These are phyloP conservation scores for Candida freyschussii DNA, from an alignment of 1,139 yeast species.

Conservation along the genomic window DNA sequence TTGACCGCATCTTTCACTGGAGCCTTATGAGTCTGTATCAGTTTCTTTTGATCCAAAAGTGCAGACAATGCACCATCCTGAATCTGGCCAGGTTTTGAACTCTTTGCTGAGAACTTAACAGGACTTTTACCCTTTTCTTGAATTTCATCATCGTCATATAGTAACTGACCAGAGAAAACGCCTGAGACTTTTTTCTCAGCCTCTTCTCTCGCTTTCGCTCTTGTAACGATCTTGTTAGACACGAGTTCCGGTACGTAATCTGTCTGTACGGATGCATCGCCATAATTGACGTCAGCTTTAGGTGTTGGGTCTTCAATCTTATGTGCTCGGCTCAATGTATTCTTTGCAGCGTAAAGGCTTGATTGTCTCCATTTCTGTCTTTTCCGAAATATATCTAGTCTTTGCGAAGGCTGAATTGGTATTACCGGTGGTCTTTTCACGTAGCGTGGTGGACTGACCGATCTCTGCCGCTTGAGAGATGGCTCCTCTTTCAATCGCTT, in stretches of 20 bases:
- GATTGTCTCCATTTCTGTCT: conserved; percentile 26
- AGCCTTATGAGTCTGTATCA: conserved; percentile 9
- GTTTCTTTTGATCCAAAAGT: conserved; percentile 15
- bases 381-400: conserved; percentile 21
- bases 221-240: conserved; percentile 14
- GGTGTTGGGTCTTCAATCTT: background rate
- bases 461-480: conserved; percentile 5
- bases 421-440: conserved; percentile 24
- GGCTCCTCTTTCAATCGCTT: conserved; percentile 3
- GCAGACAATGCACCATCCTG: conserved; percentile 14
- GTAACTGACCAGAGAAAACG: conserved; percentile 23
- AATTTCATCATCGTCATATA: conserved; percentile 20
- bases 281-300: conserved; percentile 2
- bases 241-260: conserved; percentile 18
- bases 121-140: conserved; percentile 16
- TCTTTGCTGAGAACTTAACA: conserved; percentile 17
- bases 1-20: background rate
- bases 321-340: conserved; percentile 1
- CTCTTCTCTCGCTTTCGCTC: conserved; percentile 10
- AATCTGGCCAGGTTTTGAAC: conserved; percentile 1
- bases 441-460: conserved; percentile 4
- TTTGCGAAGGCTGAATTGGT: conserved; percentile 22
- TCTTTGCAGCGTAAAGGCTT: conserved; percentile 19
- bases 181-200: conserved; percentile 21
- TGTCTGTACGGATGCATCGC: conserved; percentile 12